Evolutionary conservation across 176 grass and related monocot species (phyloP), one percentile per base, ranked within the genome.

Genomic region (Microstegium vimineum): DNA sequence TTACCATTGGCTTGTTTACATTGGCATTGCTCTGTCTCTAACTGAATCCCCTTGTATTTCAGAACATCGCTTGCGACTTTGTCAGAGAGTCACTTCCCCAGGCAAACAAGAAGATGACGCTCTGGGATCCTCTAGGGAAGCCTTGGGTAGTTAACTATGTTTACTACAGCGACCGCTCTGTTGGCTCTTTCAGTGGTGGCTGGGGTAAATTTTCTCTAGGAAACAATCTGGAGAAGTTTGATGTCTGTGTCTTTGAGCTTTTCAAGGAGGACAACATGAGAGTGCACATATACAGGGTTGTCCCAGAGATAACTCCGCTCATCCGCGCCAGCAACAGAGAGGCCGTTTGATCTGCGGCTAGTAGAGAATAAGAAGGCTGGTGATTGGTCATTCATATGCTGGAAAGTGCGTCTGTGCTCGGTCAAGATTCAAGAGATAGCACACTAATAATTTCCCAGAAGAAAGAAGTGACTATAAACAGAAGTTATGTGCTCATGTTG

Each of bases 221-320:
- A 18, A 93, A 99, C 81, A 95, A 95, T 86, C 77, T 95, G 43
- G 96, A 99, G 88, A 86, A 62, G 37, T 83, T 74, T 54, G 96
- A 99, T 46, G 89, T 90, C 22, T 94, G 93, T 10, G 23, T 99
- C 47, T 95, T 99, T 32, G 96, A 99, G 87, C 87, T 95, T 32
- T 51, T 95, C 22, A 79, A 76, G 78, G 94, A 91, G 69, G 80
- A 87, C 54, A 82, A 90, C 59, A 77, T 99, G 40, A 94, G 88
- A 76, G 93, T 99, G 23, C 93, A 95, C 73, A 93, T 93, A 51
- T 95, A 94, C 61, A 90, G 96, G 79, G 96, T 94, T 65, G 77
- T 95, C 28, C 82, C 89, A 2, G 80, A 92, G 59, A 90, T 92
- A 69, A 86, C 67, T 12, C 93, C 95, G 0, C 83, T 88, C 60